A percentile compares a stretch with the other conserved stretches of the same genome.
phyloP scores from a whole-genome alignment of 179 eudicot genomes.

The Nepenthes alata region DNA sequence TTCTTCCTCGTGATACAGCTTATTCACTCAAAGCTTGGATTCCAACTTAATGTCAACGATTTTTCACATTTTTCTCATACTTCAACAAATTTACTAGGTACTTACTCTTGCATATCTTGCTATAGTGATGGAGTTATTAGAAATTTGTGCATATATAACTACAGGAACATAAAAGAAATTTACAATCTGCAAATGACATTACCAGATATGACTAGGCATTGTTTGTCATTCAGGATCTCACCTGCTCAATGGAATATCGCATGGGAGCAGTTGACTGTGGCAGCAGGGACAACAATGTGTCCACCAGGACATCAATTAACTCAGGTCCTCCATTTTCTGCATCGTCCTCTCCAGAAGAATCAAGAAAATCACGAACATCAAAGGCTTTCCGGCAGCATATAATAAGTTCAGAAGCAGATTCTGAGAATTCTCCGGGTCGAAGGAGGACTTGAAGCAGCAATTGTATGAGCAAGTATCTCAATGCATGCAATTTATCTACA shows the following conservation, averaged over 20 bases:
- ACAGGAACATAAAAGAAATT: background rate
- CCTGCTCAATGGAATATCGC: constrained; percentile 90
- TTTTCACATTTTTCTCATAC: too few relatives aligned
- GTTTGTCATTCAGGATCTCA: constrained; percentile 10
- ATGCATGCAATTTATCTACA: constrained; percentile 62
- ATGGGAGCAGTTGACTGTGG: constrained; percentile 85
- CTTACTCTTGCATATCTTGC: too few relatives aligned
- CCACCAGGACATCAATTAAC: constrained; percentile 80
- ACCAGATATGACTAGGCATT: background rate
- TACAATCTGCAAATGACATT: background rate
- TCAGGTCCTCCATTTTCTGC: constrained; percentile 54
- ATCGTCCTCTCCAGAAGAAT: constrained; percentile 68
- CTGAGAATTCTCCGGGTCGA: constrained; percentile 67
- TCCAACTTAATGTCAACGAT: too few relatives aligned
- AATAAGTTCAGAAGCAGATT: constrained; percentile 72
- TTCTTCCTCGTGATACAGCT: too few relatives aligned
- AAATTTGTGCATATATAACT: too few relatives aligned
- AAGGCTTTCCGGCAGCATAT: constrained; percentile 80
- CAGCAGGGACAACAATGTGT: constrained; percentile 75
- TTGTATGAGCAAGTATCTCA: constrained; percentile 89
- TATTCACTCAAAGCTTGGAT: too few relatives aligned
- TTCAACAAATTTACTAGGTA: too few relatives aligned
- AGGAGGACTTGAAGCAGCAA: constrained; percentile 72
- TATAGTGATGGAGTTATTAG: too few relatives aligned
- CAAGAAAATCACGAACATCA: constrained; percentile 41